A percentile compares a stretch with the other conserved stretches of the same genome.
Evolutionary conservation across 2,329 filamentous ascomycete species (phyloP).

Genomic region (Bisporella sp.): DNA sequence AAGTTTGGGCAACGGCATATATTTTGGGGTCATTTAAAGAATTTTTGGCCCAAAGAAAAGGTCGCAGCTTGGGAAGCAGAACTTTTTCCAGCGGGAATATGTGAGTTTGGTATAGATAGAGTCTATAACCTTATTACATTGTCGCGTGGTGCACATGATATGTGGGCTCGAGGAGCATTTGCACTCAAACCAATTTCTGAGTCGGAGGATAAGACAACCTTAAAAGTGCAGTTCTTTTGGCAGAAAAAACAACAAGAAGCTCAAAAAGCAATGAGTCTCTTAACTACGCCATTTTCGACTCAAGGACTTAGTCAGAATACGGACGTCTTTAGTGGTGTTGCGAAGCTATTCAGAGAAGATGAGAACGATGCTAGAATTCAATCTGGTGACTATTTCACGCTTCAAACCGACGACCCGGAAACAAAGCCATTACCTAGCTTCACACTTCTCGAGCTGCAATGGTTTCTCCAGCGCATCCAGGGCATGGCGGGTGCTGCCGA

Average conservation of each 20-base stretch:
- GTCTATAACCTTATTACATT: conserved; percentile 2
- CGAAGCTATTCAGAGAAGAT: background rate
- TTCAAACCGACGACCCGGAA: conserved; percentile 9
- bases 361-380: background rate
- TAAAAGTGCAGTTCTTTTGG: conserved; percentile 1
- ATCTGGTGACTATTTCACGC: conserved; percentile 3
- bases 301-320: background rate
- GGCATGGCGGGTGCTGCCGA: conserved; percentile 3
- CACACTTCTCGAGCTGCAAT: conserved; percentile 7
- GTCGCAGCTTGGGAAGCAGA: conserved; percentile 1
- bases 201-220: background rate
- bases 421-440: conserved; percentile 9
- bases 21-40: conserved; percentile 3
- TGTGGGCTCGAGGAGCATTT: background rate
- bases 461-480: conserved; percentile 4
- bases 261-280: conserved; percentile 8
- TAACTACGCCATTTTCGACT: conserved; percentile 10
- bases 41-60: conserved; percentile 10
- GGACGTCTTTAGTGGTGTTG: background rate
- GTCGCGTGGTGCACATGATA: background rate
- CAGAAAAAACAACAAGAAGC: conserved; percentile 1
- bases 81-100: background rate
- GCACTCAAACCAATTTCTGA: background rate
- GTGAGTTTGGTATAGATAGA: background rate
- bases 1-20: background rate